Evolutionary conservation across 495 filamentous ascomycete species (phyloP).

Genomic region (Neurospora tetraspora): DNA sequence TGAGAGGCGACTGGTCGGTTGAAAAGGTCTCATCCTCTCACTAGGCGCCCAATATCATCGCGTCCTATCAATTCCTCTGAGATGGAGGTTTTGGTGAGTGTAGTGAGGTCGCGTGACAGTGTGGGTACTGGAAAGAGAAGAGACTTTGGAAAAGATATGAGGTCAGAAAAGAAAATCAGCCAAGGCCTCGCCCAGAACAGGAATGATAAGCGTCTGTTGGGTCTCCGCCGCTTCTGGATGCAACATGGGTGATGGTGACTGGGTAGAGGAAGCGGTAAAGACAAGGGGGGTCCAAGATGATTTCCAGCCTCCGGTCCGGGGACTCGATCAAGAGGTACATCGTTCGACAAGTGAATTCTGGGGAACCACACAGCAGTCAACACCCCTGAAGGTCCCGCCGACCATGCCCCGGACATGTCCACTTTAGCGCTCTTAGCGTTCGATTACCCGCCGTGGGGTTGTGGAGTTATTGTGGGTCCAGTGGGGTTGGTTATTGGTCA

Average conservation of each 20-base stretch:
- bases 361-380: background rate
- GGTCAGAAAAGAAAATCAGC: background rate
- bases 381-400: background rate
- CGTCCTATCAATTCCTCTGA: too few relatives aligned
- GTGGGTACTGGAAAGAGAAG: background rate
- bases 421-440: background rate
- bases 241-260: background rate
- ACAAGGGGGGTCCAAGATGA: background rate
- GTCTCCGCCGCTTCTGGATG: too few relatives aligned
- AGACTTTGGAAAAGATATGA: background rate
- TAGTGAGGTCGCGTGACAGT: background rate
- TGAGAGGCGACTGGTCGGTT: background rate
- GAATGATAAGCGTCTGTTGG: background rate
- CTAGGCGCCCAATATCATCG: background rate
- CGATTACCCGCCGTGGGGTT: background rate
- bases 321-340: background rate
- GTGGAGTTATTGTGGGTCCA: background rate
- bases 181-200: background rate
- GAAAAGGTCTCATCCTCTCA: background rate
- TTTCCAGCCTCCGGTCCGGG: too few relatives aligned
- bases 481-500: background rate
- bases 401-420: background rate
- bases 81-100: background rate
- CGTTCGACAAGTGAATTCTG: background rate
- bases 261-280: background rate